Evolutionary conservation across 345 rosid species (phyloP), one percentile per base, ranked within the genome.

Genomic region (Corchorus olitorius): DNA sequence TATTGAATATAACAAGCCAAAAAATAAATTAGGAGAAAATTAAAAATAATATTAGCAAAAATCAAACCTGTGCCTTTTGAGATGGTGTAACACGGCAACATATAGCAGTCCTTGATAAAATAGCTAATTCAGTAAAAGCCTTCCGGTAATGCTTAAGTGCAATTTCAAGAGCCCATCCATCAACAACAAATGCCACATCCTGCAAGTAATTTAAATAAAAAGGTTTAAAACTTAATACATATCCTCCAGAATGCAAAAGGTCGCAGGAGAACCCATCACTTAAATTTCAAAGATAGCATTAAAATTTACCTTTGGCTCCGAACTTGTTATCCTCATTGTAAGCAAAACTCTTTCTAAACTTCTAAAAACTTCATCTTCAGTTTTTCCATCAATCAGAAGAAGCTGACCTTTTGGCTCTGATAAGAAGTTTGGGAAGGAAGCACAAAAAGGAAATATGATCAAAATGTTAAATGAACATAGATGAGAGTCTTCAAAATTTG

Each of bases 51-150:
- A 69, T 27, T n/a, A 17, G 35, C 22, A 70, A 70, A 74, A 62
- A 9, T 9, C 37, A 45, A 64, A 96, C 99, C 99, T 96, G 99
- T 49, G 98, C 99, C 77, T 96, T 96, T 68, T 96, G 99, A 16
- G 99, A 93, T 73, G 98, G 99, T 72, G 98, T 94, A 82, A 94
- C 97, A 22, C 97, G 98, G 70, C 99, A 93, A 85, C 99, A 96
- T 77, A 94, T 92, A 62, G 99, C 99, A 81, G 99, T 96, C 88
- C 97, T 92, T 54, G 97, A 91, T 79, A 92, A 84, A 84, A 92
- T 90, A 79, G 98, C 98, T 82, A 96, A 82, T 80, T 96, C 99
- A 70, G 94, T 92, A 81, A 96, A 93, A 77, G 94, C 95, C 79
- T 88, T 89, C 75, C 88, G 87, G 70, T 93, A 80, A 85, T 90